These are phyloP conservation scores for Sporothrix sp. DNA, from an alignment of 2,329 filamentous ascomycete species.

Conservation along the genomic window DNA sequence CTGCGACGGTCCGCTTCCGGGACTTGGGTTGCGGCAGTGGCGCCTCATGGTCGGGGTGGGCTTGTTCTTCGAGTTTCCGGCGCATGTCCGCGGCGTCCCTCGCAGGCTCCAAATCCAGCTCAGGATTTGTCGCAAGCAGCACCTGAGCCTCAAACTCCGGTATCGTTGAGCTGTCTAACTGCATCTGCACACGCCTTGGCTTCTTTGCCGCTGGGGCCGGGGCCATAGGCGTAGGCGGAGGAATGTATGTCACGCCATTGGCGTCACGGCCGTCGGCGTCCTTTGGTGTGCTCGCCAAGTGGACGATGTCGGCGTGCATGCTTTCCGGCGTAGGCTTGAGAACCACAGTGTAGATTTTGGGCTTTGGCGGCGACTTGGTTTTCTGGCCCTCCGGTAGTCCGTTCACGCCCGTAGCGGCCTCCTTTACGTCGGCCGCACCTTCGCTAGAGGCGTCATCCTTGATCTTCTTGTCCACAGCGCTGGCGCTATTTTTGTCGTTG, in stretches of 20 bases:
- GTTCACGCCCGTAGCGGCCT: constrained; percentile 29
- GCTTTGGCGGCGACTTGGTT: constrained; percentile 41
- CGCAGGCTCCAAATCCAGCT: constrained; percentile 69
- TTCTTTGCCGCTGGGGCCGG: constrained; percentile 53
- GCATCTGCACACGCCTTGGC: constrained; percentile 61
- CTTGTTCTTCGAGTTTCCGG: constrained; percentile 58
- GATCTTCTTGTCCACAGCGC: constrained; percentile 23
- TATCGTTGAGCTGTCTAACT: constrained; percentile 65
- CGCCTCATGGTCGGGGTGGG: constrained; percentile 68
- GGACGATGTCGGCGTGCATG: constrained; percentile 59
- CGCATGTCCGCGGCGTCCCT: constrained; percentile 59
- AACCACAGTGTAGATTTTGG: constrained; percentile 66
- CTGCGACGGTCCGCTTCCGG: constrained; percentile 85
- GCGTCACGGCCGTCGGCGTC: constrained; percentile 19
- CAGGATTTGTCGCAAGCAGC: constrained; percentile 61
- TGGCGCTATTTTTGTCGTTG: constrained; percentile 19
- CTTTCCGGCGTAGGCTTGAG: constrained; percentile 75
- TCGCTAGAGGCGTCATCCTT: constrained; percentile 33
- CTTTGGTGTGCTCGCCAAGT: constrained; percentile 64
- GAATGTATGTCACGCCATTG: constrained; percentile 28
- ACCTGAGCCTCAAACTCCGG: constrained; percentile 68
- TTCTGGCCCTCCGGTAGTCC: constrained; percentile 37
- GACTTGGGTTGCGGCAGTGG: constrained; percentile 75
- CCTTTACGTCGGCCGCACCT: constrained; percentile 37
- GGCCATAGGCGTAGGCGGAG: constrained; percentile 58